Conservation (phyloP, 2,329 filamentous ascomycete genomes). For the Calonectria pseudoreteaudii region DNA sequence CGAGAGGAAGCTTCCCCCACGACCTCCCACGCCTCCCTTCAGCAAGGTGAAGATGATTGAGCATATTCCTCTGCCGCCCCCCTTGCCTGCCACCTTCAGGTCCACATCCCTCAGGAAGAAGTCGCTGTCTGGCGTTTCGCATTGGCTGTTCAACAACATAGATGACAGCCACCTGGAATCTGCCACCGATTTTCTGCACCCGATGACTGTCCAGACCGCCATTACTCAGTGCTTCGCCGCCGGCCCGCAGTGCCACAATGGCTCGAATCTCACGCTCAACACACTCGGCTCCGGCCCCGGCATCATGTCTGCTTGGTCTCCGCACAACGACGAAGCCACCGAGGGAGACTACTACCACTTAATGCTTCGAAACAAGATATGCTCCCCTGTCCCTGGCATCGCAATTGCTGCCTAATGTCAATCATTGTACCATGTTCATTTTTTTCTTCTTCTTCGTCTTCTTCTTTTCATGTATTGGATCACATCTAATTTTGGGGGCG, state of each 20-base stretch:
- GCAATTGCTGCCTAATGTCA: neutral
- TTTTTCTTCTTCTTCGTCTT: neutral
- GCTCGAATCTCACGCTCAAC: neutral
- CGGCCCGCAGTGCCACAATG: neutral
- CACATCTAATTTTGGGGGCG: neutral
- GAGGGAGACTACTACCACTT: neutral
- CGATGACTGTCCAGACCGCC: neutral
- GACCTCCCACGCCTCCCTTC: neutral
- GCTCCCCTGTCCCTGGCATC: neutral
- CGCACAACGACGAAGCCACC: neutral
- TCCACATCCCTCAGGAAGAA: neutral
- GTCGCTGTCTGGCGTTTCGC: neutral
- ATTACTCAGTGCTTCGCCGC: neutral
- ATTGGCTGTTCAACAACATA: neutral
- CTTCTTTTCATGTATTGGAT: neutral
- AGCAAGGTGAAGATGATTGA: neutral
- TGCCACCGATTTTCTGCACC: neutral
- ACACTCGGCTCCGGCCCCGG: neutral
- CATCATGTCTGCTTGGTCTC: neutral
- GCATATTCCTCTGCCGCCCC: neutral
- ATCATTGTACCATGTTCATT: neutral
- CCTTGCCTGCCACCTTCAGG: neutral
- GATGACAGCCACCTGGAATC: neutral
- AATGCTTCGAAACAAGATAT: neutral
- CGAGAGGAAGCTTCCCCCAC: neutral